Base-by-base conservation (phyloP, 345 rosid species). In the Dipteronia sinensis region DNA sequence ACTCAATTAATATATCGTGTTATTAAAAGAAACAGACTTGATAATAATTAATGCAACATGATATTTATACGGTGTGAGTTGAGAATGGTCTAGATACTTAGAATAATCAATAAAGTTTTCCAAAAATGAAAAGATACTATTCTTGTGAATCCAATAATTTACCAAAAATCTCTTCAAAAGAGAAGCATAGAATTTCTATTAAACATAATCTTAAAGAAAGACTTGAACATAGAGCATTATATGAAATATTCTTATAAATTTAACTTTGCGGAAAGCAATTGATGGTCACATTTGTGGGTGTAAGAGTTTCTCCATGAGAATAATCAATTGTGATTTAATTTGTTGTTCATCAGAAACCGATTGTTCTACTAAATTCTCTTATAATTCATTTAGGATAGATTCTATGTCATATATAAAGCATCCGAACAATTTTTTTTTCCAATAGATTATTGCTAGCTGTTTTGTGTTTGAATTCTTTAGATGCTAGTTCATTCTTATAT, bases 281-380 rank as follows among this genome's bases (percentile, higher is more conserved):
- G 89, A 85, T 73, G 82, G 72, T 59, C 73, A 79, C 88, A 85
- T 82, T 83, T 88, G 83, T 84, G 88, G 89, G 86, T 31, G 87
- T 78, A 77, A 85, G 83, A 7, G 87, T 71, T 79, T 77, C 69
- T 73, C 13, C 12, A 5, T 25, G 53, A 81, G 88, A 87, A 83
- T 85, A 85, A 72, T 79, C 61, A 51, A 72, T 17, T 77, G 69
- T 65, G 15, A 68, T 69, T 42, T 79, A 34, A 34, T 34, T 4
- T 34, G 38, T 34, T 34, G 27, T 74, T 65, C 56, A 80, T 82
- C 38, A 82, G 67, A 75, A 72, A 67, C 65, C 49, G 61, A 69
- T 71, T 68, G 63, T 81, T 79, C 79, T 47, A 27, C 75, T 59
- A 73, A 86, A 85, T 82, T 85, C 84, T 71, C 65, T 78, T 69